A percentile compares a stretch with the other conserved stretches of the same genome.
phyloP scores from a whole-genome alignment of 2,329 filamentous ascomycete species.

The Ophiostoma populinum region DNA sequence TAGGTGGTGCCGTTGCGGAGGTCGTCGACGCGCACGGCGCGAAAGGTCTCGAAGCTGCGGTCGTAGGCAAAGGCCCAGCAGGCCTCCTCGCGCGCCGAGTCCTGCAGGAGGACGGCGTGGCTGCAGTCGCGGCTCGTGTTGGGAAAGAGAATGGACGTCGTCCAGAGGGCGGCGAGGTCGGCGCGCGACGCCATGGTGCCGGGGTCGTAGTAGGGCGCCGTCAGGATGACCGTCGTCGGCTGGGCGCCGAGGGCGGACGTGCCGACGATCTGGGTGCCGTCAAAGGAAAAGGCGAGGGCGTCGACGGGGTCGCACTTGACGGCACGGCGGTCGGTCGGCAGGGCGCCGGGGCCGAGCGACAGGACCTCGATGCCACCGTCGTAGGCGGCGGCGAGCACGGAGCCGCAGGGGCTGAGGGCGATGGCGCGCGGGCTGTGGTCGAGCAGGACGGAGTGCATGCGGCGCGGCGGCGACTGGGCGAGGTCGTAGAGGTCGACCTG shows the following conservation, averaged over 20 bases:
- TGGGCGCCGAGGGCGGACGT: slow-evolving; percentile 49
- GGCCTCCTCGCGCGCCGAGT: slow-evolving; percentile 44
- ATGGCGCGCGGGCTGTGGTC: slow-evolving; percentile 66
- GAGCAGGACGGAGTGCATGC: slow-evolving; percentile 58
- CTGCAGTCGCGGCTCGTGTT: slow-evolving; percentile 66
- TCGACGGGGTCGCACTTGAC: slow-evolving; percentile 68
- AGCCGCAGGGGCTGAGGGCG: slow-evolving; percentile 63
- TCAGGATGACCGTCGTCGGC: slow-evolving; percentile 58
- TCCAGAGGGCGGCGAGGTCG: slow-evolving; percentile 62
- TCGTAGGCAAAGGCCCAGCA: slow-evolving; percentile 68
- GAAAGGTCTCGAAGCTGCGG: slow-evolving; percentile 58
- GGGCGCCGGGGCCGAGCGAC: slow-evolving; percentile 46
- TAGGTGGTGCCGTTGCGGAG: slow-evolving; percentile 61
- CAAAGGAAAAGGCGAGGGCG: slow-evolving; percentile 55
- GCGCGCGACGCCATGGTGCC: slow-evolving; percentile 48
- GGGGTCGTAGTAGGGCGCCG: slow-evolving; percentile 63
- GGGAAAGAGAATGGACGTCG: slow-evolving; percentile 69
- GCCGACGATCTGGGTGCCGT: slow-evolving; percentile 63
- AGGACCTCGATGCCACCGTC: slow-evolving; percentile 80
- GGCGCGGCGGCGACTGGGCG: slow-evolving; percentile 42
- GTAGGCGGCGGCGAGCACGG: slow-evolving; percentile 70
- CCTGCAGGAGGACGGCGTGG: slow-evolving; percentile 53
- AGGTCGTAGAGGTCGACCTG: slow-evolving; percentile 78
- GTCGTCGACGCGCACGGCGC: slow-evolving; percentile 59
- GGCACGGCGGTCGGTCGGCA: slow-evolving; percentile 50